Evolutionary conservation across 2,329 filamentous ascomycete genomes (phyloP), one percentile per base, ranked within the genome.

Genomic region (Spiromastix sp.): DNA sequence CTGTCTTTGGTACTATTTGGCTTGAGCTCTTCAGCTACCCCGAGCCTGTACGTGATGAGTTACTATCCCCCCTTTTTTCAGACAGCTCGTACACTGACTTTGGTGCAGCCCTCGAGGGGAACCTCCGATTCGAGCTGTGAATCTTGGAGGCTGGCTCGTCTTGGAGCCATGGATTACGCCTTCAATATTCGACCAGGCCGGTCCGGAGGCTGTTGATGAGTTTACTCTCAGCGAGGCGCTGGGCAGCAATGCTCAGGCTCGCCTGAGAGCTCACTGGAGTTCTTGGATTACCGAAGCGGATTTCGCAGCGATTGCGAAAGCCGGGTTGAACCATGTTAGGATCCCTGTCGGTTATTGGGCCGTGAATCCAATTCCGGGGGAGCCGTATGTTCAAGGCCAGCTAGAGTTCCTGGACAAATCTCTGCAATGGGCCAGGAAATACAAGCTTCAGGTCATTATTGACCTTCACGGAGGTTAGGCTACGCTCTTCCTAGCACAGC

Each of bases 341-440:
- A 79, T 81, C 36, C 77, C 77, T 2, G 65, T 81, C 33, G 77
- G 77, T 4, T 79, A 79, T 51, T 81, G 77, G 77, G 74, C 75
- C 21, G 55, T 77, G 8, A 59, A 64, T 29, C 66, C 67, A 2
- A 52, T 67, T 18, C 54, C 65, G 5, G 70, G 65, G 5, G 74
- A 78, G 35, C 74, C 74, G 12, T 80, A 74, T 45, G 70, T 80
- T 4, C 64, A 74, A 47, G 77, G 77, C 25, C 75, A 78, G 42
- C 64, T 78, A 30, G 55, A 67, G 11, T 66, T 68, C 46, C 61
- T 81, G 7, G 72, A 76, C 39, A 49, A 67, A 41, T 71, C 75
- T 16, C 62, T 79, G 37, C 54, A 59, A 41, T 77, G 78, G 72
- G 79, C 78, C 8, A 56, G 67, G 39, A 57, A 51, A 29, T 63